Percentiles rank a stretch among this genome's conserved stretches.
phyloP scores from a whole-genome alignment of 805 yeast genomes.

The Myxozyma neglecta region DNA sequence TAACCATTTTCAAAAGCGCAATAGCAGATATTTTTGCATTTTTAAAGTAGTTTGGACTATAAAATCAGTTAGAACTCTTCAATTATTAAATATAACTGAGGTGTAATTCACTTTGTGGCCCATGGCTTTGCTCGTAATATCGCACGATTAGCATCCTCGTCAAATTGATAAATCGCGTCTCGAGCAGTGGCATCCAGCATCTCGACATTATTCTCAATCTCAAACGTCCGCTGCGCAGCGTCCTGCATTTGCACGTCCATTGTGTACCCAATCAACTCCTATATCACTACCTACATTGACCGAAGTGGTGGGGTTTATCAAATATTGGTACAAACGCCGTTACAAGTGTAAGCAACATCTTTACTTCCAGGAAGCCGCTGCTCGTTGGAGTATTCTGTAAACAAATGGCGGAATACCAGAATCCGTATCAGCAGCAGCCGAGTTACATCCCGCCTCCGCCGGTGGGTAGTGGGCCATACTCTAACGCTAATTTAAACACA shows the following conservation, averaged over 20 bases:
- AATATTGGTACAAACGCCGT: background rate
- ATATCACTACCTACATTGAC: background rate
- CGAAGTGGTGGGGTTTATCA: background rate
- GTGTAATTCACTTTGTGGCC: slow-evolving; percentile 30
- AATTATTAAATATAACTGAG: slow-evolving; percentile 8
- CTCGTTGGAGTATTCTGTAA: background rate
- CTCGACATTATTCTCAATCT: slow-evolving; percentile 38
- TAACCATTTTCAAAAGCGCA: slow-evolving; percentile 71
- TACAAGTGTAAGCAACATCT: background rate
- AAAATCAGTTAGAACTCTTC: background rate
- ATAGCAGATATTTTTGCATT: slow-evolving; percentile 64
- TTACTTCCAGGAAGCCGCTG: background rate
- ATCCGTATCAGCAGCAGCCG: background rate
- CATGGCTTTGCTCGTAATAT: slow-evolving; percentile 36
- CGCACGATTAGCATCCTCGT: slow-evolving; percentile 36
- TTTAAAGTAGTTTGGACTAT: slow-evolving; percentile 60
- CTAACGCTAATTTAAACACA: background rate
- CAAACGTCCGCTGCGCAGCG: slow-evolving; percentile 32
- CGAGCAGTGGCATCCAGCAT: slow-evolving; percentile 24
- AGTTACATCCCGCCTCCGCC: background rate
- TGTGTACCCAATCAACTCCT: background rate
- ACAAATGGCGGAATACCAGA: background rate
- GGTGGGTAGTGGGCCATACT: background rate
- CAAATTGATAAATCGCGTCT: slow-evolving; percentile 36
- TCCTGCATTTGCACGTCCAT: slow-evolving; percentile 28